phyloP scores from a whole-genome alignment of 73 alveolate species.

The Paramecium caudatum region DNA sequence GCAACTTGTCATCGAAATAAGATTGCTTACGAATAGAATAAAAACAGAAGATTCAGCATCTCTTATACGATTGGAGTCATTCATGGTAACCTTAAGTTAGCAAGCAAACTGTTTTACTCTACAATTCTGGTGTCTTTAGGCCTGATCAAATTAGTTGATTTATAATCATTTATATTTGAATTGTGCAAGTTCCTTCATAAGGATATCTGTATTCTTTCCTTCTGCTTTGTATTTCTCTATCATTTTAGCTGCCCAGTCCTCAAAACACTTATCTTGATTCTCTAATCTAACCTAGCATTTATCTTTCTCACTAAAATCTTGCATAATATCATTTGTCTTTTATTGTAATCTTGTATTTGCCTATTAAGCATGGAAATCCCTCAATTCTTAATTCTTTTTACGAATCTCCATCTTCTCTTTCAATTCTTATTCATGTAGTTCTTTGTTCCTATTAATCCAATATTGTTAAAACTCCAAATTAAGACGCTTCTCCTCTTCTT shows the following conservation, averaged over 20 bases:
- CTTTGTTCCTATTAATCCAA: constrained; percentile 51
- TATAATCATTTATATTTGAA: constrained; percentile 50
- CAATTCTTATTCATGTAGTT: constrained; percentile 50
- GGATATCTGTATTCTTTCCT: constrained; percentile 38
- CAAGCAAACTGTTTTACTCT: constrained; percentile 9
- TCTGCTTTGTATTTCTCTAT: constrained; percentile 44
- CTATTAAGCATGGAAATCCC: constrained; percentile 13
- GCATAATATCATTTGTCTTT: background rate
- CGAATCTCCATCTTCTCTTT: constrained; percentile 11
- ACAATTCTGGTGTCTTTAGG: constrained; percentile 55
- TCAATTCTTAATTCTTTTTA: constrained; percentile 1
- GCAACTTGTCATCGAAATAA: background rate
- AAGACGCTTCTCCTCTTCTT: background rate
- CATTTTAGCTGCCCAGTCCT: constrained; percentile 3
- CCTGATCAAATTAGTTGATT: constrained; percentile 49
- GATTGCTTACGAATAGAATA: constrained; percentile 18
- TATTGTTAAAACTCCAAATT: constrained; percentile 42
- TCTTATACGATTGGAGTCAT: constrained; percentile 28
- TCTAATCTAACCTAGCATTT: background rate
- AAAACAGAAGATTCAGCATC: background rate
- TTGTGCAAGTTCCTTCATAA: constrained; percentile 43
- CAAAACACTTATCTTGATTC: constrained; percentile 37
- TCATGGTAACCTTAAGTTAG: constrained; percentile 52
- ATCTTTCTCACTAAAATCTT: constrained; percentile 35
- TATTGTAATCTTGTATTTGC: background rate